Percentiles rank a stretch among this genome's conserved stretches.
Conservation (phyloP, 2,329 filamentous ascomycete species). For the Xylariaceae sp. region DNA sequence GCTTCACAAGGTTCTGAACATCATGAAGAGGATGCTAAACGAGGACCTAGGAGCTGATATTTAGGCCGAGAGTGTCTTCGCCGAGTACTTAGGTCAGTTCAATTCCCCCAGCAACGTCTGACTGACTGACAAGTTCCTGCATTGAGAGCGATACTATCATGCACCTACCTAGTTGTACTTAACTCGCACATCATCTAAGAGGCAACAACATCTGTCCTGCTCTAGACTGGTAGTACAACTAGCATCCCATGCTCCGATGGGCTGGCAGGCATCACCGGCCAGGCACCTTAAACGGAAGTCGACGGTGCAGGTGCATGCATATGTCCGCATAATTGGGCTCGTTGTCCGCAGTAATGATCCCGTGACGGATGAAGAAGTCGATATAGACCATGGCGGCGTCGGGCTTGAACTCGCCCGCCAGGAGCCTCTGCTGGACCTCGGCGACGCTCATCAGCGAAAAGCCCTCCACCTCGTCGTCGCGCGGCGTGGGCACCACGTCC, state of each 20-base stretch:
- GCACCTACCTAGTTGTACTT: too few relatives aligned
- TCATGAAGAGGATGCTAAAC: not conserved
- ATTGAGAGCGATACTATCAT: too few relatives aligned
- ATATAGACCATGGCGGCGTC: conserved; percentile 72
- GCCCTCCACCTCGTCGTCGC: conserved; percentile 70
- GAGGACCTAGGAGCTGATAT: not conserved
- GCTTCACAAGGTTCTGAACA: not conserved
- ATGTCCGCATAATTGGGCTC: conserved; percentile 70
- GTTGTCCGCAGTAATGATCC: conserved; percentile 62
- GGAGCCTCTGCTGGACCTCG: conserved; percentile 54
- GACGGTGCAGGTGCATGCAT: conserved; percentile 34
- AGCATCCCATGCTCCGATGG: too few relatives aligned
- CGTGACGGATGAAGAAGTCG: conserved; percentile 76
- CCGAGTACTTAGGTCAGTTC: not conserved
- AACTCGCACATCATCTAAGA: too few relatives aligned
- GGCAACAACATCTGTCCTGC: too few relatives aligned
- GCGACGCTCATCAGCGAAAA: conserved; percentile 61
- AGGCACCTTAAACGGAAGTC: conserved; percentile 29
- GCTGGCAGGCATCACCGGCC: too few relatives aligned
- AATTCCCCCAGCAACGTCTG: not conserved
- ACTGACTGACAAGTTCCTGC: too few relatives aligned
- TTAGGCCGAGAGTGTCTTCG: not conserved
- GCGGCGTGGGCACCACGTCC: conserved; percentile 55
- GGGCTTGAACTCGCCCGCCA: conserved; percentile 69
- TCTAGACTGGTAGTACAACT: too few relatives aligned